Base-by-base conservation (phyloP, 345 rosid genomes). In the Isatis tinctoria region DNA sequence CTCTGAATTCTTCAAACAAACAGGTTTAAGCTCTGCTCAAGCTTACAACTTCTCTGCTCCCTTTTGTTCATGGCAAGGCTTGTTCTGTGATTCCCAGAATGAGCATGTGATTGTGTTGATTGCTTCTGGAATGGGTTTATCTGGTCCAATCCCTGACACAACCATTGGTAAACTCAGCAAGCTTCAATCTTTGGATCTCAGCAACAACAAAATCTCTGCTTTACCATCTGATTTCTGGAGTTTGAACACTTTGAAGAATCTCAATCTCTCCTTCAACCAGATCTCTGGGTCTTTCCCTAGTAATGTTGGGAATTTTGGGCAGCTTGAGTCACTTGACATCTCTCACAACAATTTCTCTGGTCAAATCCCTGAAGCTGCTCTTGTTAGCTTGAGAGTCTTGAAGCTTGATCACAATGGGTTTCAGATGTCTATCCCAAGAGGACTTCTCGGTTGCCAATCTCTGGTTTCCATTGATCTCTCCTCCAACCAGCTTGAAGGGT, bases 141-240 rank as follows among this genome's bases (percentile, higher is more conserved):
- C 93, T 71, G 98, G 96, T 76, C 51, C 85, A 6, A 83, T 91
- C 69, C 96, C 96, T 74, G 98, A 94, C 6, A 65, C 65, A 54
- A 94, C 98, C 77, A 82, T 94, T 73, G 97, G 98, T 30, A 94
- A 91, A 80, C 90, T 94, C 73, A 88, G 75, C 81, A 86, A 87
- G 77, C 95, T 91, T 58, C 86, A 83, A 60, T 48, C 74, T 79
- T 76, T 94, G 83, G 94, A 94, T 83, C 96, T 94, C 57, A 89
- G 97, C 82, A 69, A 83, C 78, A 94, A 91, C 86, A 85, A 80
- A 69, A 88, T 94, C 83, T 83, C 93, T 28, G 85, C 82, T 72
- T 82, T 94, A 71, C 90, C 97, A 63, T 81, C 96, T 49, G 98
- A 94, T 83, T 85, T 91, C 37, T 91, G 97, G 98, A 89, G 94